Evolutionary conservation across 2,329 filamentous ascomycete species (phyloP), one percentile per base, ranked within the genome.

Genomic region (Aspergillus ochraceus): DNA sequence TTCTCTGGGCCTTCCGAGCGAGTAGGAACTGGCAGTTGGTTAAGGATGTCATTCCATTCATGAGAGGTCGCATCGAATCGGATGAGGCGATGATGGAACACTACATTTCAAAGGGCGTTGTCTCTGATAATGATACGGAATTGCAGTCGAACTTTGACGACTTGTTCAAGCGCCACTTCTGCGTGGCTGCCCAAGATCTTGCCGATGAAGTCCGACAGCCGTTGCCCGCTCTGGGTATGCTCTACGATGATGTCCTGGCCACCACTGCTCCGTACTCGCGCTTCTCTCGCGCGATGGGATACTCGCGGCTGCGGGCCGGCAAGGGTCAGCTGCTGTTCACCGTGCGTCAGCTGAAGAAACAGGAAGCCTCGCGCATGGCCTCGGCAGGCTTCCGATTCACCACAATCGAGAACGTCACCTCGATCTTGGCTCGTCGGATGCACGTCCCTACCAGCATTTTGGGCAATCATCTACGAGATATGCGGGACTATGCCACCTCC

Each of bases 1-100:
- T 95, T 74, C 86, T 92, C 53, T 96, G 92, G 92, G 88, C 95
- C 69, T 96, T 90, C 71, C 86, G 90, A 58, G 90, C 91, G 2
- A 91, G 90, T 6, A 84, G 88, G 60, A 89, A 92, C 73, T 97
- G 92, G 92, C 71, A 77, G 8, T 84, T 86, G 46, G 83, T 96
- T 26, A 81, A 81, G 57, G 84, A 86, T 49, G 79, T 95, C 5
- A 81, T 96, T 24, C 84, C 85, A 6, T 84, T 84, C 47, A 96
- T 96, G 89, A 83, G 84, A 56, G 82, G 81, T 45, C 90, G 95
- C 65, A 75, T 96, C n/a, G 77, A 82, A 49, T 75, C 66, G 65
- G 81, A 71, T 70, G 85, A 62, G 74, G 81, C 64, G 36, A 71
- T 78, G 53, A 76, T 81, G 59, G 62, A 78, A 81, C 64, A 80